Evolutionary conservation across 2,329 filamentous ascomycete species (phyloP).

Genomic region (Diaporthe humulicola): DNA sequence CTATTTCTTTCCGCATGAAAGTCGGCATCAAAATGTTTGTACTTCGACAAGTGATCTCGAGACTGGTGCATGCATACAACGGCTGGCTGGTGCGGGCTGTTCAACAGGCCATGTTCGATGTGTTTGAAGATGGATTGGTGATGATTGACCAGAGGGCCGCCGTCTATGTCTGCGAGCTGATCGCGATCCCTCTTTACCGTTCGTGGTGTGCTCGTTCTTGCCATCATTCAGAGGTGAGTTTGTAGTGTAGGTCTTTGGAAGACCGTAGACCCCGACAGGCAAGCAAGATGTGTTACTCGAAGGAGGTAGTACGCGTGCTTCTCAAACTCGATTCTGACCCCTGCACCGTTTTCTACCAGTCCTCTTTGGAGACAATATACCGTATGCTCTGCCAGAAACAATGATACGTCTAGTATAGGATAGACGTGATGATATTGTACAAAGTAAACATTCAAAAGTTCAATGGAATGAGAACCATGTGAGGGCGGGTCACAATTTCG

Average conservation of each 20-base stretch:
- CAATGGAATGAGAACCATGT: neutral
- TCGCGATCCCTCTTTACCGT: too few relatives aligned
- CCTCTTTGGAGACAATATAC: too few relatives aligned
- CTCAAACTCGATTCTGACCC: neutral
- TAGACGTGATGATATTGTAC: too few relatives aligned
- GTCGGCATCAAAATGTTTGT: neutral
- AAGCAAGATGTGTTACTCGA: neutral
- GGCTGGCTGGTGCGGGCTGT: neutral
- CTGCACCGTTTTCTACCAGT: too few relatives aligned
- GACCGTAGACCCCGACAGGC: neutral
- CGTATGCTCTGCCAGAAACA: too few relatives aligned
- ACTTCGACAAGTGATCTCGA: neutral
- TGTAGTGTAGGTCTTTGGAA: neutral
- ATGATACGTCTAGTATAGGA: too few relatives aligned
- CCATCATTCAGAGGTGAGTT: neutral
- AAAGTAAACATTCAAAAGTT: neutral
- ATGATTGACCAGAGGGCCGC: neutral
- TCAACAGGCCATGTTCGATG: neutral
- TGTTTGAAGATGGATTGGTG: neutral
- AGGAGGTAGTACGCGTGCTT: neutral
- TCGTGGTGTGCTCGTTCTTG: neutral
- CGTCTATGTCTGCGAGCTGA: neutral
- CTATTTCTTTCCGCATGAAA: neutral
- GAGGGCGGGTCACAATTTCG: neutral
- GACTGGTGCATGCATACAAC: neutral